These are phyloP conservation scores for Scleromitrula shiraiana DNA, from an alignment of 2,329 filamentous ascomycete genomes.

Conservation along the genomic window DNA sequence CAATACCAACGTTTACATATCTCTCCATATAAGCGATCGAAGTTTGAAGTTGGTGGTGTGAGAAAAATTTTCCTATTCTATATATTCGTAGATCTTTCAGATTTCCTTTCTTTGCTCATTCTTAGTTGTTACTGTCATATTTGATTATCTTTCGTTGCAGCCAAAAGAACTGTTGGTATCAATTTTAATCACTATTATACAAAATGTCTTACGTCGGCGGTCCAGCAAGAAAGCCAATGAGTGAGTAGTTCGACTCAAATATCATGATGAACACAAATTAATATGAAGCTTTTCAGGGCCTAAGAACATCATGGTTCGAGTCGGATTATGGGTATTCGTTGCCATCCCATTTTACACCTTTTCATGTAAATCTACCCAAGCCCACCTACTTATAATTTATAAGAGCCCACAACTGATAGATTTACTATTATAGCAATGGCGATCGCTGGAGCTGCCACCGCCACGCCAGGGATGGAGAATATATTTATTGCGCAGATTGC, in stretches of 20 bases:
- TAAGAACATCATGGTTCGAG: constrained; percentile 7
- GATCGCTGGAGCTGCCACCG: constrained; percentile 4
- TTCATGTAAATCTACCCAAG: not conserved
- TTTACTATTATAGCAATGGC: constrained; percentile 1
- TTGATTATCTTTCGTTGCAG: not conserved
- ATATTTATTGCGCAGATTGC: not conserved
- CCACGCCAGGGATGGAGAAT: constrained; percentile 4
- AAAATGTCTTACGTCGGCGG: constrained; percentile 1
- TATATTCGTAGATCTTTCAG: no score
- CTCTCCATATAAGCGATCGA: no score
- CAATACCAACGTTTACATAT: not conserved
- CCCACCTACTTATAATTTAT: not conserved
- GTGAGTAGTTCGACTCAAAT: not conserved
- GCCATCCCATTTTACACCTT: constrained; percentile 5
- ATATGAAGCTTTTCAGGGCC: not conserved
- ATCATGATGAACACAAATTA: not conserved
- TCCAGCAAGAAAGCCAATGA: constrained; percentile 5
- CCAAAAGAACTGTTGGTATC: not conserved
- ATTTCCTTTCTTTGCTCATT: constrained; percentile 6
- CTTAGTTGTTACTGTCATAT: not conserved
- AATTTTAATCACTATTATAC: no score
- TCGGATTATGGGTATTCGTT: not conserved
- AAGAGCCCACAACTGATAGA: not conserved
- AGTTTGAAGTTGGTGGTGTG: not conserved
- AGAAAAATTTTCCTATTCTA: no score